Evolutionary conservation across 2,329 filamentous ascomycete species (phyloP).

Genomic region (Cytospora piceae): DNA sequence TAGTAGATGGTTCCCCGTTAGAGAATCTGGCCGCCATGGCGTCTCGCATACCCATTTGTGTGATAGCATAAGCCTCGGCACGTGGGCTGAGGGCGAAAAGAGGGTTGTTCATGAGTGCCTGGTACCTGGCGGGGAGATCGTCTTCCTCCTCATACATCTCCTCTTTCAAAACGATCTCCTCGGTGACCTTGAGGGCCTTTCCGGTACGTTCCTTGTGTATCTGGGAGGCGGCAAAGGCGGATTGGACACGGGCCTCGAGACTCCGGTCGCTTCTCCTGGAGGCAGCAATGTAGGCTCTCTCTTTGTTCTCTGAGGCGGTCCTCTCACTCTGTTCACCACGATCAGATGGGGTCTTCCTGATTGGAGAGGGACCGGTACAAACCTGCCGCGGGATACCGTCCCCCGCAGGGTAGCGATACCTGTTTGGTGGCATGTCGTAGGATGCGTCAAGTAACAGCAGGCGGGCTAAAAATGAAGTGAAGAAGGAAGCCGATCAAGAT

Average conservation of each 20-base stretch:
- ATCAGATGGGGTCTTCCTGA: not conserved
- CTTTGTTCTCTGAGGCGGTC: conserved; percentile 80
- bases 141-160: conserved; percentile 98
- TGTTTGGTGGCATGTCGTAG: conserved; percentile 14
- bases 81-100: conserved; percentile 18
- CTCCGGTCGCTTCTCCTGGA: conserved; percentile 85
- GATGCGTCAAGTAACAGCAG: not conserved
- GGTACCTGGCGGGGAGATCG: conserved; percentile 60
- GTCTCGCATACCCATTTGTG: conserved; percentile 20
- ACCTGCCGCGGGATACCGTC: conserved; percentile 23
- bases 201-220: conserved; percentile 89
- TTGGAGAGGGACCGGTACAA: not conserved
- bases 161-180: conserved; percentile 85
- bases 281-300: conserved; percentile 89
- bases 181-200: conserved; percentile 77
- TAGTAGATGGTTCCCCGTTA: conserved; percentile 7
- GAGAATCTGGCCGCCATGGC: conserved; percentile 9
- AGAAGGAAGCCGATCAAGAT: too few species aligned
- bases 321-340: conserved; percentile 63
- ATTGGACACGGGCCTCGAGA: conserved; percentile 85
- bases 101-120: conserved; percentile 20
- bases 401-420: conserved; percentile 10
- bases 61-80: conserved; percentile 22
- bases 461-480: not conserved
- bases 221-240: conserved; percentile 83